These are phyloP conservation scores for Kurtzmaniella cleridarum DNA, from an alignment of 805 yeast genomes.

Conservation along the genomic window DNA sequence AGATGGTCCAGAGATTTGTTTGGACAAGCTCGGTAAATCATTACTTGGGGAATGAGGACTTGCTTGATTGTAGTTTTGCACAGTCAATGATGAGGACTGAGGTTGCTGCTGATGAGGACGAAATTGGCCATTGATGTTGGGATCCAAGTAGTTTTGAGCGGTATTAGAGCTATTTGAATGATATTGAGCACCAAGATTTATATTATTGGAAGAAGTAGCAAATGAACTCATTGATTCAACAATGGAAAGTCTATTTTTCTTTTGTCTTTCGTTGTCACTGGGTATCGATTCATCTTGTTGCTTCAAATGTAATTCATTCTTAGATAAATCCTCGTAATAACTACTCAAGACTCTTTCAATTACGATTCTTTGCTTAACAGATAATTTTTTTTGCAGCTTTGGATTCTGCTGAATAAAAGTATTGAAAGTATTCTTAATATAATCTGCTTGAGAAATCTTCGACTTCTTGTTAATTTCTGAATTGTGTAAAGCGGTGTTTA, in stretches of 20 bases:
- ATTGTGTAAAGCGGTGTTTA: conserved; percentile 76
- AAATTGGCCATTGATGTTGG: not conserved
- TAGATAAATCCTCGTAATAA: conserved; percentile 39
- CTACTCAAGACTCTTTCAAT: conserved; percentile 40
- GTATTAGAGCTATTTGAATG: not conserved
- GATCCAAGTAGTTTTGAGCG: not conserved
- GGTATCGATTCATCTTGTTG: conserved; percentile 11
- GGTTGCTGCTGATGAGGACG: conserved; percentile 1
- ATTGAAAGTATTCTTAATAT: conserved; percentile 36
- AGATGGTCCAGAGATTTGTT: conserved; percentile 28
- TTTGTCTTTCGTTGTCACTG: not conserved
- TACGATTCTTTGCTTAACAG: conserved; percentile 36
- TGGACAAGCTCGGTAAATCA: conserved; percentile 8
- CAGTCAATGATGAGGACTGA: not conserved
- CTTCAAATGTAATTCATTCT: conserved; percentile 37
- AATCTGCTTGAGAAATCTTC: conserved; percentile 36
- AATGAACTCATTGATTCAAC: conserved; percentile 15
- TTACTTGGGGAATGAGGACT: conserved; percentile 3
- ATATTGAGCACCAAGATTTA: not conserved
- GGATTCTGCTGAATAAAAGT: conserved; percentile 36
- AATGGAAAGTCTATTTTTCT: conserved; percentile 13
- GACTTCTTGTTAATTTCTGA: conserved; percentile 32
- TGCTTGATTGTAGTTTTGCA: not conserved
- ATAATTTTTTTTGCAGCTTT: conserved; percentile 19
- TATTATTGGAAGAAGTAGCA: not conserved